A percentile compares a stretch with the other conserved stretches of the same genome.
phyloP scores from a whole-genome alignment of 192 early-diverging fungal species.

The Coemansia erecta region DNA sequence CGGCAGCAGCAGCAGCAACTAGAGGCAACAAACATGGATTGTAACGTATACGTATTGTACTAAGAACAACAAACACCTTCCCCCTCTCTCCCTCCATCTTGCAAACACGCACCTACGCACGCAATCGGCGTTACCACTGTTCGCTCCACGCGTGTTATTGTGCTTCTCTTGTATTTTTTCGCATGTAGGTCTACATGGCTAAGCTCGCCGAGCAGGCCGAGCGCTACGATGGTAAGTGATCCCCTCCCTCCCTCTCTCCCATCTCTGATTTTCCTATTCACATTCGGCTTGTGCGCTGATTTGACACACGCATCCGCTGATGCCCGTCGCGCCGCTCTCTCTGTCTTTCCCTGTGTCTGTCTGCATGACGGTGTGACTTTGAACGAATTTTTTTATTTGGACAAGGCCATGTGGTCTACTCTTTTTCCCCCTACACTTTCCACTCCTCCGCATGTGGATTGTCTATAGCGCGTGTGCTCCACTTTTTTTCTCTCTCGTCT shows the following conservation, averaged over 20 bases:
- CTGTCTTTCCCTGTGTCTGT: no score
- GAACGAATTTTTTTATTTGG: neutral
- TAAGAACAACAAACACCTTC: neutral
- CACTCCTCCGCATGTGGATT: no score
- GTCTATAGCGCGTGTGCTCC: no score
- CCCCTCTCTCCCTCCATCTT: no score
- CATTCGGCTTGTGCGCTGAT: neutral
- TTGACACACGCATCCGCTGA: no score
- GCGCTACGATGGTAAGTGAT: constrained; percentile 91
- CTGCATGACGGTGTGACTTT: neutral
- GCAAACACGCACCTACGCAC: no score
- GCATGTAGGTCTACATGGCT: constrained; percentile 85
- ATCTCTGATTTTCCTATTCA: neutral
- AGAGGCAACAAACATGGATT: no score
- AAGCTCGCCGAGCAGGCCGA: constrained; percentile 99
- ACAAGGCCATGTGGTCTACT: neutral
- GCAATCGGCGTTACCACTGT: neutral
- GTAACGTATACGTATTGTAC: neutral
- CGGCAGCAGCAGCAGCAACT: no score
- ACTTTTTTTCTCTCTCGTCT: no score
- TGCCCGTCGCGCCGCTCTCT: neutral
- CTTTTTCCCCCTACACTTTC: neutral
- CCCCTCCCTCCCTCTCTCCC: constrained; percentile 12
- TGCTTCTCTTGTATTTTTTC: constrained; percentile 1
- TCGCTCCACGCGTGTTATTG: neutral